phyloP scores from a whole-genome alignment of 1,139 yeast species.

The Scheffersomyces segobiensis region DNA sequence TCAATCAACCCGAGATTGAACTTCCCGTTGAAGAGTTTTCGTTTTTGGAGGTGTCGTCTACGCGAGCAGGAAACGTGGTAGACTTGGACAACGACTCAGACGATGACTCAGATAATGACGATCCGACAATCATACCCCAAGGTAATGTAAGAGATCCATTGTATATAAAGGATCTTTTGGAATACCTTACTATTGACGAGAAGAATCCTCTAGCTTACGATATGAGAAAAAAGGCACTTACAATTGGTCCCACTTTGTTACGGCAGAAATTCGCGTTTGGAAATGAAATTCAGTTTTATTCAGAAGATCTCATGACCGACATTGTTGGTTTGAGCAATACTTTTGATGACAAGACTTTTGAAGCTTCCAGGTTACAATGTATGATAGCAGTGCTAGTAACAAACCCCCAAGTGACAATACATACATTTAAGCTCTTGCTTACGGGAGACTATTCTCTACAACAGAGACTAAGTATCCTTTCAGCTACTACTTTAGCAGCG shows the following conservation, averaged over 20 bases:
- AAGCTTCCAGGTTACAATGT: conserved; percentile 47
- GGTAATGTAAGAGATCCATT: conserved; percentile 51
- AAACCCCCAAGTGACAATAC: conserved; percentile 40
- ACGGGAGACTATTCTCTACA: conserved; percentile 69
- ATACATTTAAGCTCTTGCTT: conserved; percentile 42
- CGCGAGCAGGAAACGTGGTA: background rate
- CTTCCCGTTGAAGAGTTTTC: conserved; percentile 7
- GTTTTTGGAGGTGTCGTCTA: background rate
- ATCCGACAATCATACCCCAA: conserved; percentile 42
- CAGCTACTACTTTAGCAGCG: conserved; percentile 58
- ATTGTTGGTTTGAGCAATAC: conserved; percentile 51
- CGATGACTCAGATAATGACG: conserved; percentile 57
- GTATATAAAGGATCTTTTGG: conserved; percentile 62
- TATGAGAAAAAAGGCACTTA: conserved; percentile 52
- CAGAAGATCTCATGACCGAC: conserved; percentile 44
- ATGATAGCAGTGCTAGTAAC: conserved; percentile 56
- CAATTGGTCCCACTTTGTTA: conserved; percentile 54
- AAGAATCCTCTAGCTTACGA: conserved; percentile 50
- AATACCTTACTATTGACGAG: conserved; percentile 48
- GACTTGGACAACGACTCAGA: conserved; percentile 21
- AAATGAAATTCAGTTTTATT: conserved; percentile 52
- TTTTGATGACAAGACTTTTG: conserved; percentile 52
- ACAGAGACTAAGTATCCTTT: conserved; percentile 55
- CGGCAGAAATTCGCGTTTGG: conserved; percentile 53
- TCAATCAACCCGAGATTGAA: conserved; percentile 9